Base-by-base conservation (phyloP, 106 monocot species). In the Acorus calamus region DNA sequence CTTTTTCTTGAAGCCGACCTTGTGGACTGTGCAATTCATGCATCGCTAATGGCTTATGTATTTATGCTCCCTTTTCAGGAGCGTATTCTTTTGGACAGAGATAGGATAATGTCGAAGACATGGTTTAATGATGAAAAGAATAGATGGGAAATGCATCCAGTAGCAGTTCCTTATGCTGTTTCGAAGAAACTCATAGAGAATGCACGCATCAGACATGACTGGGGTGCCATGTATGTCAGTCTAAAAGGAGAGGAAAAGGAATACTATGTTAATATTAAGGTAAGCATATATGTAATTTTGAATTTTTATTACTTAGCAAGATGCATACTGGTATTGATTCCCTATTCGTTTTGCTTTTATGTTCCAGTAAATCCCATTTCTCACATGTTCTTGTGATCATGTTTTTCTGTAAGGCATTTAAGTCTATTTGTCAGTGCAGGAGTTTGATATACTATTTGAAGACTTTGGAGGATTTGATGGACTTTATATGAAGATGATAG, bases 61-160 rank as follows among this genome's bases (percentile, higher is more conserved):
- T 59, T 60, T 68, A 2, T 55, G 53, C 61, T 61, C 43, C 67
- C 28, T 12, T 60, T 86, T 62, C 76, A 91, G 91, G 83, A 83
- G 66, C 73, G 56, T 44, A 71, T 83, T 12, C 80, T 91, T 66
- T 6, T 79, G 63, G 86, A 86, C 60, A 72, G 91, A 44, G 91
- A 91, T 68, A 91, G 83, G 47, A 52, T 91, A 59, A 67, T 91
- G 58, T 52, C 73, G 52, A 86, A 78, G 65, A 83, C 91, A 59
- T 91, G 91, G 91, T 91, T 73, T 64, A 86, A 86, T 80, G 86
- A 91, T 68, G 86, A 86, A 49, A 78, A 44, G 52, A 83, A 62
- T 60, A 81, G 86, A 76, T 91, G 91, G 91, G 91, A 91, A 73
- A 86, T 91, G 65, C 86, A 91, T 77, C 86, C 91, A 52, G 83